Evolutionary conservation across 495 filamentous ascomycete species (phyloP).

Genomic region (Tuber umbilicatum): DNA sequence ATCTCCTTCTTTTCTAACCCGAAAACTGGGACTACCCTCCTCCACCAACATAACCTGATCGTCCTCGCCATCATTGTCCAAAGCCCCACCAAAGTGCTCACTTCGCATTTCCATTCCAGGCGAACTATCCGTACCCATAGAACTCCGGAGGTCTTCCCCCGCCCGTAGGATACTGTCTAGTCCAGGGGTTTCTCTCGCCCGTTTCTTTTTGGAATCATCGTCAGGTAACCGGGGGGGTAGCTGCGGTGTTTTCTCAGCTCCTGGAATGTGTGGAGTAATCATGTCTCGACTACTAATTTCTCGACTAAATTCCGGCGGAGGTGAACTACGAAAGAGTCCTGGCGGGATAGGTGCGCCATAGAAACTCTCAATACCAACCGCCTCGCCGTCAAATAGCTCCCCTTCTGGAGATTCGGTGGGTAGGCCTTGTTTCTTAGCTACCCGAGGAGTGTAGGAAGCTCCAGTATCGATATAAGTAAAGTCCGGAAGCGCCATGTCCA

Average conservation of each 20-base stretch:
- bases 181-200: conserved; percentile 16
- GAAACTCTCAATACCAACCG: conserved; percentile 19
- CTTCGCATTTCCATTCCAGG: conserved; percentile 20
- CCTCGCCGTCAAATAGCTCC: conserved; percentile 17
- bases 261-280: conserved; percentile 3
- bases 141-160: conserved; percentile 15
- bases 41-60: not conserved
- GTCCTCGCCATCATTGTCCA: conserved; percentile 14
- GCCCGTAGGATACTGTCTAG: conserved; percentile 9
- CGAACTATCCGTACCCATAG: conserved; percentile 14
- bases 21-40: conserved; percentile 11
- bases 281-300: not conserved
- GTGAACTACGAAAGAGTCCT: conserved; percentile 15
- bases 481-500: conserved; percentile 12
- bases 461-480: conserved; percentile 20
- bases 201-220: conserved; percentile 7
- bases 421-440: conserved; percentile 14
- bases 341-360: conserved; percentile 13
- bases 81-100: conserved; percentile 26
- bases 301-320: conserved; percentile 11
- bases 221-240: conserved; percentile 5
- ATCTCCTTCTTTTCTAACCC: conserved; percentile 4
- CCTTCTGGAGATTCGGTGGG: not conserved
- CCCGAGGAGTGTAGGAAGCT: conserved; percentile 21
- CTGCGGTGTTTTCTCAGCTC: conserved; percentile 2